These are phyloP conservation scores for Dendrobium chrysotoxum DNA, from an alignment of 106 monocot species.

Conservation along the genomic window DNA sequence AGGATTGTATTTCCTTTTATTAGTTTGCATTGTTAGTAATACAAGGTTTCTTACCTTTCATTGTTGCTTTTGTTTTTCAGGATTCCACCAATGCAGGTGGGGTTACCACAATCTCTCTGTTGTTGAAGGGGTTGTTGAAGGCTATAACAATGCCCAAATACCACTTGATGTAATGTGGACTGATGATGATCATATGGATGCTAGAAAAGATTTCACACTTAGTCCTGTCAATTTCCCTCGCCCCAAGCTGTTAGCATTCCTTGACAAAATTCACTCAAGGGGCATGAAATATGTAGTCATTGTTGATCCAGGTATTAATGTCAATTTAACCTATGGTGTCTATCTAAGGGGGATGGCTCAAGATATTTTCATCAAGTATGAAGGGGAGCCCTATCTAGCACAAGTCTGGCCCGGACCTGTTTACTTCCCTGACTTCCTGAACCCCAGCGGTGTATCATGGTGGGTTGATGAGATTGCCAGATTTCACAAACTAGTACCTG, in stretches of 20 bases:
- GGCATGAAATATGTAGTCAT: conserved; percentile 93
- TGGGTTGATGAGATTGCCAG: conserved; percentile 76
- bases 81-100: conserved; percentile 99
- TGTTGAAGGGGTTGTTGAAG: conserved; percentile 85
- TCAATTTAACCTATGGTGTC: conserved; percentile 68
- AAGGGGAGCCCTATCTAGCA: conserved; percentile 72
- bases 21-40: neutral
- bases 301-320: conserved; percentile 91
- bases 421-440: conserved; percentile 91
- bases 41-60: neutral
- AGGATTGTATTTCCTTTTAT: neutral
- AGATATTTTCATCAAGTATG: conserved; percentile 85
- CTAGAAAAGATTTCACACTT: conserved; percentile 89
- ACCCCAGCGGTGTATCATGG: conserved; percentile 67
- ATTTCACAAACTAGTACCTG: conserved; percentile 77
- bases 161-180: conserved; percentile 98
- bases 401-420: conserved; percentile 97
- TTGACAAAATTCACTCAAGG: conserved; percentile 62
- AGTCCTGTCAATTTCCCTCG: conserved; percentile 79
- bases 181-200: conserved; percentile 99
- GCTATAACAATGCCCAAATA: conserved; percentile 67
- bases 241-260: conserved; percentile 51
- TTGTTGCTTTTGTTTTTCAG: conserved; percentile 24
- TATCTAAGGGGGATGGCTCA: conserved; percentile 55
- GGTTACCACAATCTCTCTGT: conserved; percentile 87